Conservation (phyloP, 2,329 filamentous ascomycete genomes). For the Trichoderma koningiopsis region DNA sequence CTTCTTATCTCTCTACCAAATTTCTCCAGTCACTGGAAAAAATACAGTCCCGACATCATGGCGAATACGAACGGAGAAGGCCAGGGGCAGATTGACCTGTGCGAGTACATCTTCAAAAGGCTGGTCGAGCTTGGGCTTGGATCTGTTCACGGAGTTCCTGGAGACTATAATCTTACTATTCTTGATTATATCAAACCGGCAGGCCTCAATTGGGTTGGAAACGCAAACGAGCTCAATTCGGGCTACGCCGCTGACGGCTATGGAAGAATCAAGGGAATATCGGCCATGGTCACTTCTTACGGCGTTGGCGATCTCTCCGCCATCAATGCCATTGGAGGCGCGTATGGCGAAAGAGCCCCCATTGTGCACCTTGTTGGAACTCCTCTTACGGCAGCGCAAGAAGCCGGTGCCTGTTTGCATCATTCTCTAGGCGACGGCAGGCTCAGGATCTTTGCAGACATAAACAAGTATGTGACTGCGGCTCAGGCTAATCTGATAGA, state of each 20-base stretch:
- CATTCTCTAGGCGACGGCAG: constrained; percentile 60
- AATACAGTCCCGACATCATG: background rate
- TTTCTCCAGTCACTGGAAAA: no score
- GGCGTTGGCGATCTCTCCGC: constrained; percentile 61
- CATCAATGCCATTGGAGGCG: constrained; percentile 61
- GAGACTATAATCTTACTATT: constrained; percentile 44
- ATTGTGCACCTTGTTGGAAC: constrained; percentile 62
- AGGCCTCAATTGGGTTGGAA: constrained; percentile 51
- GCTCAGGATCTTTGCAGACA: constrained; percentile 52
- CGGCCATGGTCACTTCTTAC: constrained; percentile 58
- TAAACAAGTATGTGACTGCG: constrained; percentile 52
- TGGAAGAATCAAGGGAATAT: constrained; percentile 54
- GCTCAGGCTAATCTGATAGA: constrained; percentile 50
- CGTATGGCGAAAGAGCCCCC: constrained; percentile 57
- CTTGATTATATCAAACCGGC: constrained; percentile 43
- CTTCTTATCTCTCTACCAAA: background rate
- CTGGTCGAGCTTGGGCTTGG: constrained; percentile 60
- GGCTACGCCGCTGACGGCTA: constrained; percentile 62
- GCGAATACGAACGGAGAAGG: background rate
- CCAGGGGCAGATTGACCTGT: constrained; percentile 11
- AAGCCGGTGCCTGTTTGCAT: constrained; percentile 49
- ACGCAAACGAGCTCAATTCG: constrained; percentile 60
- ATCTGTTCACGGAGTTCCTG: constrained; percentile 56
- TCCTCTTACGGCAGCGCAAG: constrained; percentile 48
- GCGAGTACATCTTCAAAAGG: constrained; percentile 59